These are phyloP conservation scores for Pseudozyma sp. DNA, from an alignment of 1,284 basidiomycete species.

Conservation along the genomic window DNA sequence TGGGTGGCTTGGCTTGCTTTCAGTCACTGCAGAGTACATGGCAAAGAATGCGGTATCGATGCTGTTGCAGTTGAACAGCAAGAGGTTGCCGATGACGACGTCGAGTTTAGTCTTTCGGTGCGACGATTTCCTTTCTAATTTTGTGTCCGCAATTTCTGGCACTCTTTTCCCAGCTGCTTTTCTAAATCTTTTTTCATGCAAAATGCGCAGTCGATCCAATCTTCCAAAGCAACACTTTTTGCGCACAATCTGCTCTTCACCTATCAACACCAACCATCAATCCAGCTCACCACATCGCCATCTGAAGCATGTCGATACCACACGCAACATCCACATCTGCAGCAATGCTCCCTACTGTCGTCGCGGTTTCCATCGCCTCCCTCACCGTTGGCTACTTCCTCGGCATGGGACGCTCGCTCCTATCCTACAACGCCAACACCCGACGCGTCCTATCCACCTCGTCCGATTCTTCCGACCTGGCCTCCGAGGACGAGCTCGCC, in stretches of 20 bases:
- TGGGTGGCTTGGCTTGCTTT: too few relatives aligned
- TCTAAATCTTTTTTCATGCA: not conserved
- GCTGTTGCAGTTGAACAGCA: too few relatives aligned
- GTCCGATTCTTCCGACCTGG: conserved; percentile 39
- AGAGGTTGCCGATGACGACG: too few relatives aligned
- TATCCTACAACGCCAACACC: conserved; percentile 50
- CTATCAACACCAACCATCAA: too few relatives aligned
- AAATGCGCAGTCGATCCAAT: not conserved
- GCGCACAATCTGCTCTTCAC: too few relatives aligned
- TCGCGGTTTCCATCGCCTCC: conserved; percentile 52
- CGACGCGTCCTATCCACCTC: conserved; percentile 17
- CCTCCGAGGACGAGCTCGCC: conserved; percentile 31
- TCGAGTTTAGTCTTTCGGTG: too few relatives aligned
- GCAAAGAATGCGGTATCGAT: too few relatives aligned
- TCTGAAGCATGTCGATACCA: conserved; percentile 25
- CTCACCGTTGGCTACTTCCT: conserved; percentile 59
- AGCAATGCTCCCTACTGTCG: conserved; percentile 35
- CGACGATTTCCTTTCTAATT: not conserved
- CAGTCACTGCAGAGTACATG: too few relatives aligned
- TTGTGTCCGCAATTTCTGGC: not conserved
- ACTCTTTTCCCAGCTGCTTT: not conserved
- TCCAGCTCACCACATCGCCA: too few relatives aligned
- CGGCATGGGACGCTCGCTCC: conserved; percentile 54
- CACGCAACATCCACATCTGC: conserved; percentile 4
- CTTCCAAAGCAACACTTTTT: conserved; percentile 7